Base-by-base conservation (phyloP, 495 filamentous ascomycete genomes). In the Recurvomyces mirabilis region DNA sequence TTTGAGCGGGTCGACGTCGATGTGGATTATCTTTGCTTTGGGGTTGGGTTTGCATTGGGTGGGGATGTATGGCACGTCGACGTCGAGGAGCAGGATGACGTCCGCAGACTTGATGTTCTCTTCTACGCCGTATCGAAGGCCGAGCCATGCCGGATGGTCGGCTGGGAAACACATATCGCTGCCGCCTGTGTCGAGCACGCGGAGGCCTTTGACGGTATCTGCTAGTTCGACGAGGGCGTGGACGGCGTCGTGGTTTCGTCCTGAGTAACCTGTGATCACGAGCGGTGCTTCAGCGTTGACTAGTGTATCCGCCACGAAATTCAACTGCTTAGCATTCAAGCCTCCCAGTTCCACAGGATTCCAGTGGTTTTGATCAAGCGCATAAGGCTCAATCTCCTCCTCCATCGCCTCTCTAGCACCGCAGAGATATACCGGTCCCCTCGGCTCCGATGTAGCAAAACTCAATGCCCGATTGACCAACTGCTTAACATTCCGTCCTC, bases 121-220 rank as follows among this genome's bases (percentile, higher is more conserved):
- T 30, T 94, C 84, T 2, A 76, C 67, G 10, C 87, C 85, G 51
- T 78, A 94, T 47, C 77, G 69, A 51, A 93, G 57, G 1, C 89
- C 85, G 20, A 94, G 60, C 70, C 78, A 82, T 5, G 65, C 76
- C 0, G 68, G 66, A 47, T 94, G 87, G 39, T 88, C 70, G 1
- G 79, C 81, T 2, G 89, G 89, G 64, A 95, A 95, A 56, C 84
- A 93, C 89, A 96, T 91, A 59, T 96, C 89, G 56, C 83, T 83
- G 25, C 87, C 88, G 19, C 84, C 84, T 0, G 86, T 87, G 60
- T 96, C 89, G 21, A 96, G 63, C 14, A 96, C 85, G 11, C 87
- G 69, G 33, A 94, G 60, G 0, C 86, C 86, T 54, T 79, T 80
- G 43, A 94, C 74, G 1, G 68, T 75, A 60, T 93, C 69, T 10